These are phyloP conservation scores for Tilletia caries DNA, from an alignment of 1,284 basidiomycete genomes.

Conservation along the genomic window DNA sequence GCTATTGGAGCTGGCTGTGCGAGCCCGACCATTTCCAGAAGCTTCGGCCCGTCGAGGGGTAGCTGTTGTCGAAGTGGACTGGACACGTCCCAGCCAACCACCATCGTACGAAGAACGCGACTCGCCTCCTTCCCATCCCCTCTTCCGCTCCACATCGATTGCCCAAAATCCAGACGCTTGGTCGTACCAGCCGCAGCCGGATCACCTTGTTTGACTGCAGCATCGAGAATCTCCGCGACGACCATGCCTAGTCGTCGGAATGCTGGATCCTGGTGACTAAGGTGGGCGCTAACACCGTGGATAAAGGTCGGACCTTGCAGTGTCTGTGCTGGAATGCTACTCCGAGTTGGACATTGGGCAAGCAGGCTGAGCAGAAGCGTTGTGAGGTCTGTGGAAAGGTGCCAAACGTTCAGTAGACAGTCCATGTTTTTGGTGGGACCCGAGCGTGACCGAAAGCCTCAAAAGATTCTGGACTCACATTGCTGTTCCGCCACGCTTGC, in stretches of 20 bases:
- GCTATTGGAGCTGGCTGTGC: not conserved
- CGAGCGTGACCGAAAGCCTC: too few species aligned
- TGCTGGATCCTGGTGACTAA: constrained; percentile 61
- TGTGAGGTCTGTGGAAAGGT: constrained; percentile 59
- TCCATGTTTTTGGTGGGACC: not conserved
- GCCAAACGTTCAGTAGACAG: not conserved
- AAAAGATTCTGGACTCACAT: not conserved
- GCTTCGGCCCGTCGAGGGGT: too few species aligned
- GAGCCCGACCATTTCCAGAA: not conserved
- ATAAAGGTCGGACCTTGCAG: constrained; percentile 62
- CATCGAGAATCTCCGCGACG: constrained; percentile 65
- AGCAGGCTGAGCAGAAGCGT: constrained; percentile 65
- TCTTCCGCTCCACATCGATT: constrained; percentile 71
- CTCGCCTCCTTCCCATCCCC: constrained; percentile 62
- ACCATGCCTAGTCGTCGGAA: constrained; percentile 91
- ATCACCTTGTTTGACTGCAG: constrained; percentile 3
- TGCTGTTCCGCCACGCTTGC: not conserved
- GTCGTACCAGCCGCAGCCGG: not conserved
- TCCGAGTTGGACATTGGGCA: constrained; percentile 56
- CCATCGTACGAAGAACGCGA: constrained; percentile 38
- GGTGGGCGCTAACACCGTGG: constrained; percentile 68
- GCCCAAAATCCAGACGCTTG: constrained; percentile 71
- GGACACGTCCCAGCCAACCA: constrained; percentile 14
- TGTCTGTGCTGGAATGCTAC: constrained; percentile 19
- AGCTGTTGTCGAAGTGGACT: not conserved